A percentile compares a stretch with the other conserved stretches of the same genome.
These are phyloP conservation scores for Botryotinia calthae DNA, from an alignment of 2,329 filamentous ascomycete genomes.

Conservation along the genomic window DNA sequence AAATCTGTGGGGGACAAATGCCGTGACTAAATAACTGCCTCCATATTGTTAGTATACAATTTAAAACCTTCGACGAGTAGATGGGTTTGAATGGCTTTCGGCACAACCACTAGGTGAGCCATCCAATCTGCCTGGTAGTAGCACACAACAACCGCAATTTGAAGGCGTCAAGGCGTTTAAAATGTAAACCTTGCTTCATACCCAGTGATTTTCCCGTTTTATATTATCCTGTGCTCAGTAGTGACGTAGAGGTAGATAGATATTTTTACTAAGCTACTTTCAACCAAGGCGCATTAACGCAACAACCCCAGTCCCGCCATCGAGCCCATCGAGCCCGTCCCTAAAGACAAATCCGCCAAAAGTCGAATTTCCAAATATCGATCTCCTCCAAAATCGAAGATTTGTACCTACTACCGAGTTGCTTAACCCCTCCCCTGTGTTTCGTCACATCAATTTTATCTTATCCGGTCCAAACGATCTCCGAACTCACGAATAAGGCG, in stretches of 20 bases:
- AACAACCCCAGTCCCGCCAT: slow-evolving; percentile 1
- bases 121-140: background rate
- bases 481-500: slow-evolving; percentile 23
- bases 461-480: background rate
- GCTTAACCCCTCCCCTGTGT: background rate
- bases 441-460: background rate
- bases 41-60: no score
- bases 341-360: background rate
- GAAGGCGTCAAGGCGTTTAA: background rate
- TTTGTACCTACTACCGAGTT: background rate
- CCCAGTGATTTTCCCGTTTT: background rate
- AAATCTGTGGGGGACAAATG: background rate
- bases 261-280: background rate
- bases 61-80: background rate
- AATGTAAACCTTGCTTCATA: background rate
- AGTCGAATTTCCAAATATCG: slow-evolving; percentile 2
- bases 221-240: background rate
- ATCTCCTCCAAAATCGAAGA: slow-evolving; percentile 9
- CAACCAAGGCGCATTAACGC: slow-evolving; percentile 5
- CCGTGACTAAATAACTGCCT: background rate
- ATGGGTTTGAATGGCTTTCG: background rate
- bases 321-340: background rate
- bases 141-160: background rate
- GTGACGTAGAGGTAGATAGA: slow-evolving; percentile 5
- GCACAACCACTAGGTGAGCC: no score